These are phyloP conservation scores for Cenococcum geophilum DNA, from an alignment of 495 filamentous ascomycete species.

Conservation along the genomic window DNA sequence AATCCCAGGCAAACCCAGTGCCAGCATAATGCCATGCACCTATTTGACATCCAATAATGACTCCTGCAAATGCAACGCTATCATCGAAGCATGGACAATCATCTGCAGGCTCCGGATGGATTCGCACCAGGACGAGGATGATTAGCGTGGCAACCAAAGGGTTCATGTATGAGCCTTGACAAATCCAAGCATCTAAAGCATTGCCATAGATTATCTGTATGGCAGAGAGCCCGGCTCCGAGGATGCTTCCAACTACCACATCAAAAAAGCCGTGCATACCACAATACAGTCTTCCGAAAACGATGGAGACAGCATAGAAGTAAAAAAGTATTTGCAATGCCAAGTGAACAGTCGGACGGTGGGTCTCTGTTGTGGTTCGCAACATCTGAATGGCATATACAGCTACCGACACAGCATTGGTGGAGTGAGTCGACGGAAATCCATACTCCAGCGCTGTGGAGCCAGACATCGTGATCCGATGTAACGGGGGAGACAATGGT, in stretches of 20 bases:
- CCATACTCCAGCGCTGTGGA: conserved; percentile 93
- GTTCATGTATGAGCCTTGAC: conserved; percentile 49
- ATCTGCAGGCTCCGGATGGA: conserved; percentile 94
- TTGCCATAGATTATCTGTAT: conserved; percentile 68
- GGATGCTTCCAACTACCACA: conserved; percentile 66
- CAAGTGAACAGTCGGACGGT: conserved; percentile 44
- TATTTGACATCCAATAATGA: conserved; percentile 71
- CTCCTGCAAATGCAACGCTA: conserved; percentile 86
- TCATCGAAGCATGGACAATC: conserved; percentile 98
- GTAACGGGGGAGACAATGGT: conserved; percentile 85
- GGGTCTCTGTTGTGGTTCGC: conserved; percentile 47
- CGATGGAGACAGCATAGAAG: conserved; percentile 81
- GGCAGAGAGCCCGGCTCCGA: conserved; percentile 63
- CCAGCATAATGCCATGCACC: conserved; percentile 74
- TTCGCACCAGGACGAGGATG: conserved; percentile 69
- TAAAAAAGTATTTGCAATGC: conserved; percentile 62
- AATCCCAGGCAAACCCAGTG: conserved; percentile 47
- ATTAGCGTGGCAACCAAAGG: conserved; percentile 55
- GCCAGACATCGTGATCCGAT: conserved; percentile 94
- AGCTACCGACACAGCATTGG: conserved; percentile 91
- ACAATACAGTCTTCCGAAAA: conserved; percentile 87
- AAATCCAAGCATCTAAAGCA: conserved; percentile 59
- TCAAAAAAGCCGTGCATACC: conserved; percentile 98
- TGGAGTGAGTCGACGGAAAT: conserved; percentile 93
- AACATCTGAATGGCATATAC: conserved; percentile 72